Base-by-base conservation (phyloP, 2,329 filamentous ascomycete genomes). In the Fusarium chaquense region DNA sequence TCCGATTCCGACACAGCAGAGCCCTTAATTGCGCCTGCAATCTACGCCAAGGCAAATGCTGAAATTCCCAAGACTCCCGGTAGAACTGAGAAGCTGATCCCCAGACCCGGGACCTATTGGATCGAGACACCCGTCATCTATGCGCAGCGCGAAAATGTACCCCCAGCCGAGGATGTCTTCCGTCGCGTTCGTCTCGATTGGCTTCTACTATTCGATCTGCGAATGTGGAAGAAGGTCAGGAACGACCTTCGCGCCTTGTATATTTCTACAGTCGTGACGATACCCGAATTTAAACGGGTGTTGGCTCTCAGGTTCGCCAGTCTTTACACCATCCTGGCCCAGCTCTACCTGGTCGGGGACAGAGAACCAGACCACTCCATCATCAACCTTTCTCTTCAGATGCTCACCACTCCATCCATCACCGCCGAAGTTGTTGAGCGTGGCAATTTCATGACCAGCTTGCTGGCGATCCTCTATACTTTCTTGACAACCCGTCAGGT, bases 351-450 rank as follows among this genome's bases (percentile, higher is more conserved):
- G 32, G 96, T 99, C 70, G 95, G 95, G 16, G 96, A 99, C 77
- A 87, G 96, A 69, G 96, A 99, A 78, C 96, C 96, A 4, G 96
- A 99, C 76, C 95, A 98, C 79, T 98, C 95, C 13, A 98, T 99
- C 76, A 97, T 99, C 84, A 98, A 98, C 77, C 88, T 99, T 38
- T 98, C 95, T 6, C 83, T 98, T 32, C 96, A 99, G 77, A 97
- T 99, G 89, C 84, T 99, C 67, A 99, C 96, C 0, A 98, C 96
- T 0, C 94, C 96, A 3, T 97, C 95, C 0, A 98, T 99, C 71
- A 98, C 95, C 0, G 92, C 94, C 45, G 97, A 99, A 80, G 92
- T 98, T 51, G 93, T 99, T 11, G 93, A 97, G 75, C 89, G 94
- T 46, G 95, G 94, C 30, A 99, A 99, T 78, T 99, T 99, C 76